phyloP scores from a whole-genome alignment of 176 grass and related monocot genomes.

The Lolium rigidum region DNA sequence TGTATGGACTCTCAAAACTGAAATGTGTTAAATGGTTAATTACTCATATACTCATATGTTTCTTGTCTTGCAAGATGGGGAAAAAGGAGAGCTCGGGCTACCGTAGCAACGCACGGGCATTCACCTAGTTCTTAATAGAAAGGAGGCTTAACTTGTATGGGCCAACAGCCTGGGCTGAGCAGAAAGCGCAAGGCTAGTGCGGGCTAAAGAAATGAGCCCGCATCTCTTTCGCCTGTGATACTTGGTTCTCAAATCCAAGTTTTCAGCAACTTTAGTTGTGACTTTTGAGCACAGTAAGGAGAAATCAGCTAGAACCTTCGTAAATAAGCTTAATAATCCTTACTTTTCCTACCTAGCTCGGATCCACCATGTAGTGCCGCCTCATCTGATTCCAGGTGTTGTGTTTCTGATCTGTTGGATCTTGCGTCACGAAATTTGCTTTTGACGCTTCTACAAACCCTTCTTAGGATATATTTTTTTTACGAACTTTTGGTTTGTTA shows the following conservation, averaged over 20 bases:
- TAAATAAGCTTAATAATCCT: not conserved
- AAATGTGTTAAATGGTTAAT: too few relatives aligned
- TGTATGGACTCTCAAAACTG: too few relatives aligned
- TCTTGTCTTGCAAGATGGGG: too few relatives aligned
- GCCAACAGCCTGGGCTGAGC: not conserved
- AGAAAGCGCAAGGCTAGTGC: not conserved
- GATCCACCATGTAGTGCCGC: too few relatives aligned
- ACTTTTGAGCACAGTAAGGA: not conserved
- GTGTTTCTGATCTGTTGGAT: too few relatives aligned
- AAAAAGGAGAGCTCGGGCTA: too few relatives aligned
- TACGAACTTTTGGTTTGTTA: not conserved
- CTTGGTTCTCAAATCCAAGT: too few relatives aligned
- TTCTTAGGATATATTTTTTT: not conserved
- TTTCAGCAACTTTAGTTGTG: not conserved
- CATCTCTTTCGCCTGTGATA: too few relatives aligned
- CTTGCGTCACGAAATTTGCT: not conserved
- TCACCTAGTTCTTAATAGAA: not conserved
- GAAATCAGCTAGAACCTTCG: not conserved
- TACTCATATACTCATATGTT: too few relatives aligned
- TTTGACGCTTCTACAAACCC: not conserved
- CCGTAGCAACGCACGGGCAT: too few relatives aligned
- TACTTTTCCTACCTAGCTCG: too few relatives aligned
- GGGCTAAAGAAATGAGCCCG: not conserved
- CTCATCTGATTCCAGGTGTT: too few relatives aligned
- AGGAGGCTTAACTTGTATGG: not conserved